Evolutionary conservation across 768 basidiomycete genomes (phyloP).

Genomic region (Tylopilus plumbeoviolaceoides): DNA sequence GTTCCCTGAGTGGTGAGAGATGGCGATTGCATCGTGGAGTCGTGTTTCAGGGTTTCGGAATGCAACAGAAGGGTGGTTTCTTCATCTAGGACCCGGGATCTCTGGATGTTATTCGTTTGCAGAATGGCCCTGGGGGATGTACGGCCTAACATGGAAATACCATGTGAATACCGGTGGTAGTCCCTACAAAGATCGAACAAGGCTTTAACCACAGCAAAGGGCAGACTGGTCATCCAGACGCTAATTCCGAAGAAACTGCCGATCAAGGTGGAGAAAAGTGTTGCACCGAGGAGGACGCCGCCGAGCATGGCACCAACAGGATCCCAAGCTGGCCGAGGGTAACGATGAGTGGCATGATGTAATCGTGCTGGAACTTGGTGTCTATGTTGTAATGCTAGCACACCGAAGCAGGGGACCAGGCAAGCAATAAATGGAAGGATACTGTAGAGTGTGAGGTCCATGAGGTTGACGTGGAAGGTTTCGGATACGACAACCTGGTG

Average conservation of each 20-base stretch:
- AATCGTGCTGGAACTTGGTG: constrained; percentile 48
- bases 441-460: constrained; percentile 76
- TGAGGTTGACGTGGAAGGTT: constrained; percentile 39
- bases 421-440: constrained; percentile 76
- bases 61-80: too few species aligned
- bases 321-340: constrained; percentile 63
- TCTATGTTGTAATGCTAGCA: constrained; percentile 56
- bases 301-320: constrained; percentile 73
- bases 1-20: too few species aligned
- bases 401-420: constrained; percentile 56
- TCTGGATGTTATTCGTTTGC: too few species aligned
- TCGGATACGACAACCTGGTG: too few species aligned
- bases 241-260: constrained; percentile 76
- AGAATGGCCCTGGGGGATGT: background rate
- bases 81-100: too few species aligned
- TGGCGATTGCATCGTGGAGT: too few species aligned
- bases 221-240: constrained; percentile 81
- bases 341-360: constrained; percentile 31
- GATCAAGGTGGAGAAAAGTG: constrained; percentile 70
- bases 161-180: constrained; percentile 39
- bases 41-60: too few species aligned
- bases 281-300: constrained; percentile 55
- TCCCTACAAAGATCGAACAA: constrained; percentile 62
- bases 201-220: constrained; percentile 73
- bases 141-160: constrained; percentile 18